Conservation (phyloP, 805 yeast genomes). For the Saturnispora saitoi region DNA sequence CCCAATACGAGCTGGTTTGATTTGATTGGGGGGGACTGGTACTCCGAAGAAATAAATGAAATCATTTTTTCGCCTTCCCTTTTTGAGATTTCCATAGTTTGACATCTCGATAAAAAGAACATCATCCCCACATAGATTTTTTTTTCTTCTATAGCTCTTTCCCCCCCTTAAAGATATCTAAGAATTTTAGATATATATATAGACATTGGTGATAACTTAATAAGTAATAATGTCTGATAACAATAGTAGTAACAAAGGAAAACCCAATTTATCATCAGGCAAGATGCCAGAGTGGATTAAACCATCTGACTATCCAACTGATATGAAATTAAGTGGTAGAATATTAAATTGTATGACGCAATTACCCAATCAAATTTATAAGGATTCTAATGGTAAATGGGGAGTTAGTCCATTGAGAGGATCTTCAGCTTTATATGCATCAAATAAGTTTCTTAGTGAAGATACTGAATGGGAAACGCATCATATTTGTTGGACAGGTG, state of each 20-base stretch:
- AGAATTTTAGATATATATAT: too few species aligned
- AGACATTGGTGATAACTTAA: too few species aligned
- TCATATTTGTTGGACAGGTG: conserved; percentile 94
- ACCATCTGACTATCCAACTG: conserved; percentile 18
- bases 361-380: conserved; percentile 54
- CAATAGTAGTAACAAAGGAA: neutral
- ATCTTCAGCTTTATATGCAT: conserved; percentile 74
- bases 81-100: too few species aligned
- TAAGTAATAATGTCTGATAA: neutral
- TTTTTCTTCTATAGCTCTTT: too few species aligned
- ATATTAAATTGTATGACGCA: conserved; percentile 59
- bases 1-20: too few species aligned
- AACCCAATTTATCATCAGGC: neutral
- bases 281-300: conserved; percentile 7
- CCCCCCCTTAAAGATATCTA: too few species aligned
- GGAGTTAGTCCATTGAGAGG: conserved; percentile 63
- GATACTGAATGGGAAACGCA: conserved; percentile 82
- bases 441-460: conserved; percentile 53
- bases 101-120: too few species aligned
- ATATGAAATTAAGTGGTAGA: conserved; percentile 49
- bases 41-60: neutral
- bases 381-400: conserved; percentile 38
- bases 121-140: too few species aligned
- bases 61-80: too few species aligned
- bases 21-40: neutral